phyloP scores from a whole-genome alignment of 1,284 basidiomycete species.

The Rhizopogon parksii region DNA sequence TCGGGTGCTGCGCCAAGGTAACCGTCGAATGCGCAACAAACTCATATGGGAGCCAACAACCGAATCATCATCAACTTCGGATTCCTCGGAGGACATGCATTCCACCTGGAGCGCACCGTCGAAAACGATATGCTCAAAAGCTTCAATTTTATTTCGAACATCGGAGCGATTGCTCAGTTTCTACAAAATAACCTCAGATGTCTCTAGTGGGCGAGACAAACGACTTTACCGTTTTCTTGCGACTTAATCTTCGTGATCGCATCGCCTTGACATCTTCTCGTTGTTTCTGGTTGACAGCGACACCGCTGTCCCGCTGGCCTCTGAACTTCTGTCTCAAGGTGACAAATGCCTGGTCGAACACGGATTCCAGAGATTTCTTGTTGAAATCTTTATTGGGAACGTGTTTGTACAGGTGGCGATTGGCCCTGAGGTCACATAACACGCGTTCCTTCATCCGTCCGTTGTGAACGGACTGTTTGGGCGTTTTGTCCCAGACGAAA shows the following conservation, averaged over 20 bases:
- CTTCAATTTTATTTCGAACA: constrained; percentile 42
- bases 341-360: constrained; percentile 64
- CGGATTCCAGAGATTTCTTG: constrained; percentile 50
- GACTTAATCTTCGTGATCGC: constrained; percentile 48
- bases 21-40: constrained; percentile 46
- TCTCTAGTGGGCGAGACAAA: neutral
- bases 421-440: constrained; percentile 49
- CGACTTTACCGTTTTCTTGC: constrained; percentile 53
- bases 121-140: constrained; percentile 54
- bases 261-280: constrained; percentile 55
- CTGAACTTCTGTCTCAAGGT: constrained; percentile 63
- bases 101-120: constrained; percentile 62
- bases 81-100: constrained; percentile 76
- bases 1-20: constrained; percentile 56
- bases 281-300: constrained; percentile 37
- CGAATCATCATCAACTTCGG: constrained; percentile 42
- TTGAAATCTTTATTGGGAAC: constrained; percentile 60
- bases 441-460: constrained; percentile 60
- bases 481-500: constrained; percentile 71
- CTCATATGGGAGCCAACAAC: constrained; percentile 19
- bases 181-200: constrained; percentile 27
- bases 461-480: constrained; percentile 65
- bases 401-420: constrained; percentile 49
- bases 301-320: constrained; percentile 43
- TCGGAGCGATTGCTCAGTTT: constrained; percentile 60